Base-by-base conservation (phyloP, 768 basidiomycete species). In the Cantharellus anzutake region DNA sequence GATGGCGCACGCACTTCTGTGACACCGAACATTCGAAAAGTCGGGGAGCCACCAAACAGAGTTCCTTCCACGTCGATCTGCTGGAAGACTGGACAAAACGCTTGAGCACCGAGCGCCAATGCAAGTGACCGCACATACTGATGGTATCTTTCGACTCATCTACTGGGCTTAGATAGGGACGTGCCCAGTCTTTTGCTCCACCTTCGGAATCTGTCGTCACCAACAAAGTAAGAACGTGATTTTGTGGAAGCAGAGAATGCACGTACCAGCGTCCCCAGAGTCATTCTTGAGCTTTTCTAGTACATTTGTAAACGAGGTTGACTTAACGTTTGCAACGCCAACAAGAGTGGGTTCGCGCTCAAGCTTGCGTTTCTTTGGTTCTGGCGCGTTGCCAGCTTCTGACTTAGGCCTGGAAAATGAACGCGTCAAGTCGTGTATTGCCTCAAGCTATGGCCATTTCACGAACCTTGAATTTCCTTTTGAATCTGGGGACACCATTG, bases 61-160 rank as follows among this genome's bases (percentile, higher is more conserved):
- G 78, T 76, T 60, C 83, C 78, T 63, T 94, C 90, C 4, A 98
- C 76, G 63, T 98, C 96, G 61, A 94, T 93, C 70, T 98, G 96
- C 69, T 99, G 96, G 66, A 98, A 98, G 16, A 86, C 90, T 93
- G 61, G 5, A 41, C 35, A 4, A 3, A 4, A 11, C 64, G 34
- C 52, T 29, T 38, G 5, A 51, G 55, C 20, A 51, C 16, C 5
- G 4, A 44, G 38, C 5, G n/a, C 20, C 20, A 55, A 58, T 5
- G 40, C 3, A 37, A 42, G 44, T 16, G 42, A 20, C 5, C 40
- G 5, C 5, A 65, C 82, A 60, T 42, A 89, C 91, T 71, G 60
- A 96, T 82, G 3, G 75, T 71, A 66, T 93, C 83, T 59, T 66
- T 75, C 64, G 78, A 77, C 56, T 76, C 74, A 63, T 87, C 72